Base-by-base conservation (phyloP, 2,329 filamentous ascomycete species). In the Calonectria fujianensis region DNA sequence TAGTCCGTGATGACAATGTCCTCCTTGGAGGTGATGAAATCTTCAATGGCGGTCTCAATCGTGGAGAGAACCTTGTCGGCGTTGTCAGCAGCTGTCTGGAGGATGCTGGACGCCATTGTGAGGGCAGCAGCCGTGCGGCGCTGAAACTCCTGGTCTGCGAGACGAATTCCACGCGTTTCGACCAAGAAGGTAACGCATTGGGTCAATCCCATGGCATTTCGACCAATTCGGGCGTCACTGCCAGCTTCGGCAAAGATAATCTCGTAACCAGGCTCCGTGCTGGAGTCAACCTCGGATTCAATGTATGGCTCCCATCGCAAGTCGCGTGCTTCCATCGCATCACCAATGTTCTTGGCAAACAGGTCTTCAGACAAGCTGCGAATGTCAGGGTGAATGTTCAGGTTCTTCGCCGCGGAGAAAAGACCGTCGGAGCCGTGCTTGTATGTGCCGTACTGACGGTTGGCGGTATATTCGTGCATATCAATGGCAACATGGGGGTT, bases 361-460 rank as follows among this genome's bases (percentile, higher is more conserved):
- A 84, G 14, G 24, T 77, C 61, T 51, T 84, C 83, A 0, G 82
- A 81, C 4, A 84, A 41, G 3, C 76, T 70, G 10, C 83, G 79
- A 14, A 84, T 84, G 20, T 77, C 73, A 11, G 74, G 41, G 64
- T 84, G 76, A 54, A 84, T 84, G 9, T 84, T 84, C 5, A 84
- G 66, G 31, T 84, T 84, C 76, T 84, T 84, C 2, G 82, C 82
- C 1, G 83, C 82, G 0, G 83, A 83, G 57, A 83, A 84, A 1
- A 82, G 77, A 0, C 81, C 82, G 48, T 84, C 83, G 1, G 81
- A 74, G 1, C 77, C 81, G 9, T 84, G 81, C 32, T 73, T 70
- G 4, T 80, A 73, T 0, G 74, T 74, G 0, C 82, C 82, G 9
- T 75, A 82, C 35, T 73, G 66, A 0, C 75, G 65, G 6, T 50